Evolutionary conservation across 306 rosid genomes (phyloP).

Genomic region (Malus orientalis): DNA sequence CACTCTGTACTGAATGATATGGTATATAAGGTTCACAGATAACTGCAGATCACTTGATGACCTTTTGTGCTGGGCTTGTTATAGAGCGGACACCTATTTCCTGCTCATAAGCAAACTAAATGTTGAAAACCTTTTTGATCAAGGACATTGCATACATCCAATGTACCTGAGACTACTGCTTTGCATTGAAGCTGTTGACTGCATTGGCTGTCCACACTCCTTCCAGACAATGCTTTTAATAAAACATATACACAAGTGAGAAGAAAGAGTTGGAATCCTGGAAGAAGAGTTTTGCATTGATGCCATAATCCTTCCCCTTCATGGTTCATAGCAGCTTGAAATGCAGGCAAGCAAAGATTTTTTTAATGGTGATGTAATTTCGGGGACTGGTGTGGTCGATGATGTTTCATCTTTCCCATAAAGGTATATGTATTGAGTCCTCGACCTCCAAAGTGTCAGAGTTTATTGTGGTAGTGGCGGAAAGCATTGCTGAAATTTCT

Average conservation of each 20-base stretch:
- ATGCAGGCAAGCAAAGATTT: constrained; percentile 44
- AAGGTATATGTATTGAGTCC: neutral
- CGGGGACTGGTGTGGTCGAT: constrained; percentile 19
- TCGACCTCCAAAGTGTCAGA: no score
- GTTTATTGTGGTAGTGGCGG: no score
- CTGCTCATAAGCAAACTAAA: no score
- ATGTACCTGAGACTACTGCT: constrained; percentile 4
- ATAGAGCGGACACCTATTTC: no score
- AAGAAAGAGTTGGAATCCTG: constrained; percentile 52
- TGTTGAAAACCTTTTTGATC: no score
- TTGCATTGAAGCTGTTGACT: constrained; percentile 4
- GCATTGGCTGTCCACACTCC: neutral
- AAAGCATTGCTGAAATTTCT: no score
- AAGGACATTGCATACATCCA: neutral
- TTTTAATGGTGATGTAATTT: neutral
- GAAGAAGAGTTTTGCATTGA: constrained; percentile 71
- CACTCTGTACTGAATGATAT: neutral
- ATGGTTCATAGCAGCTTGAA: constrained; percentile 80
- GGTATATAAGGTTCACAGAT: neutral
- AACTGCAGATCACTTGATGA: neutral
- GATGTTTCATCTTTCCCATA: constrained; percentile 11
- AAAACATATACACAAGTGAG: constrained; percentile 46
- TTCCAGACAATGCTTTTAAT: neutral
- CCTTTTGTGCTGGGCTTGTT: neutral
- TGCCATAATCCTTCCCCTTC: constrained; percentile 68